Evolutionary conservation across 1,139 yeast genomes (phyloP).

Genomic region (Geotrichum cucujoidarum): DNA sequence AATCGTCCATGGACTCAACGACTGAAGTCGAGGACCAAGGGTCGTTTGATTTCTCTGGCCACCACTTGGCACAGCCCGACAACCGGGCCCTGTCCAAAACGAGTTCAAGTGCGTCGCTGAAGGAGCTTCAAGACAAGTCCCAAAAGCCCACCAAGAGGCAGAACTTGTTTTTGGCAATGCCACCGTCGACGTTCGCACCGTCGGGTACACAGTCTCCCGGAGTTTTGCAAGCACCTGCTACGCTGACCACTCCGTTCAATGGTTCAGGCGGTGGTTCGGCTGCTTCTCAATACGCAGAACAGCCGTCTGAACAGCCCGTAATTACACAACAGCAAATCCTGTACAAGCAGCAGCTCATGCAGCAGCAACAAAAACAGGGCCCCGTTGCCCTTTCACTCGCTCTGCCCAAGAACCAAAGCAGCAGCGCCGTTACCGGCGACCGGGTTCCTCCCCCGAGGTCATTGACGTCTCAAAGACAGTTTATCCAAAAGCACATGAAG

Average conservation of each 20-base stretch:
- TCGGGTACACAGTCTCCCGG: background rate
- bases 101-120: background rate
- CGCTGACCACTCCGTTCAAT: background rate
- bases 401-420: constrained; percentile 16
- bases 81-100: background rate
- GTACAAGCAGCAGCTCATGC: constrained; percentile 17
- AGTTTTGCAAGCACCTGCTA: background rate
- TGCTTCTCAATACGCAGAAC: no score
- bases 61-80: background rate
- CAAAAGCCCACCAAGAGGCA: background rate
- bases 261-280: no score
- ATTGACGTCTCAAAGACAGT: constrained; percentile 1
- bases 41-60: constrained; percentile 10
- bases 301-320: no score
- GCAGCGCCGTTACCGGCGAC: background rate
- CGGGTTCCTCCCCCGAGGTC: background rate
- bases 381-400: background rate
- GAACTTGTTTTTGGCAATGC: constrained; percentile 8
- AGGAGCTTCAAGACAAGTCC: background rate
- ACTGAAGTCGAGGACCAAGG: constrained; percentile 10
- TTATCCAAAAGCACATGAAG: constrained; percentile 4
- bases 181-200: background rate
- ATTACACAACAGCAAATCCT: constrained; percentile 11
- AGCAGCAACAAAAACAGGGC: constrained; percentile 16
- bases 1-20: constrained; percentile 9